These are phyloP conservation scores for Scolecobasidium constrictum DNA, from an alignment of 2,329 filamentous ascomycete species.

Conservation along the genomic window DNA sequence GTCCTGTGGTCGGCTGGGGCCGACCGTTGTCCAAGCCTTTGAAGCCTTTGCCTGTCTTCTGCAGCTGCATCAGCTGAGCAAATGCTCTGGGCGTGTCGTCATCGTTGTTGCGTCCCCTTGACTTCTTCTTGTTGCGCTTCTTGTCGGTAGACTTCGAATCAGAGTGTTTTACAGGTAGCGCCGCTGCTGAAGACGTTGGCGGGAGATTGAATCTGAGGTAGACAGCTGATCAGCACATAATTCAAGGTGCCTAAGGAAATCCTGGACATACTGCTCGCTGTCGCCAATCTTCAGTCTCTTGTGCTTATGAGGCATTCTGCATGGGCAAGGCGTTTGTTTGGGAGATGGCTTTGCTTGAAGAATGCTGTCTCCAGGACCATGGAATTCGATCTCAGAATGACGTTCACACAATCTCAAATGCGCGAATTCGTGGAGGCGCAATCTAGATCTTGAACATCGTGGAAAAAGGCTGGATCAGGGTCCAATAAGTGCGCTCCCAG, in stretches of 20 bases:
- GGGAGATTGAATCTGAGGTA: constrained; percentile 47
- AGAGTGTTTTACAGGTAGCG: constrained; percentile 39
- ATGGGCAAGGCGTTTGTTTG: not conserved
- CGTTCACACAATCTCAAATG: no score
- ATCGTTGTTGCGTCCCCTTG: constrained; percentile 28
- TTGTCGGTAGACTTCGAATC: constrained; percentile 14
- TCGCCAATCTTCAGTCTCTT: constrained; percentile 42
- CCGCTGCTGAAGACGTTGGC: constrained; percentile 46
- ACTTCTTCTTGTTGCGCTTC: constrained; percentile 25
- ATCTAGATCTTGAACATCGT: no score
- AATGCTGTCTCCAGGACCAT: not conserved
- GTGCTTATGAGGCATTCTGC: constrained; percentile 76
- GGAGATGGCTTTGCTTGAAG: not conserved
- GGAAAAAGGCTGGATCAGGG: no score
- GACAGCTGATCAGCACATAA: no score
- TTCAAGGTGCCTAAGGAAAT: no score
- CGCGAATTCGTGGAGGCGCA: no score
- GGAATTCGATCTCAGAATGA: not conserved
- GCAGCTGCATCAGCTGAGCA: constrained; percentile 68
- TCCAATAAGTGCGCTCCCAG: no score
- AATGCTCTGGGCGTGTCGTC: constrained; percentile 89
- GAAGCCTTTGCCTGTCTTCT: constrained; percentile 45
- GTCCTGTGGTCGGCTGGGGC: constrained; percentile 13
- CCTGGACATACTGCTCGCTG: constrained; percentile 8
- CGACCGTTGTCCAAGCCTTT: constrained; percentile 65